Evolutionary conservation across 441 rosid genomes (phyloP).

Genomic region (Isatis lusitanica): DNA sequence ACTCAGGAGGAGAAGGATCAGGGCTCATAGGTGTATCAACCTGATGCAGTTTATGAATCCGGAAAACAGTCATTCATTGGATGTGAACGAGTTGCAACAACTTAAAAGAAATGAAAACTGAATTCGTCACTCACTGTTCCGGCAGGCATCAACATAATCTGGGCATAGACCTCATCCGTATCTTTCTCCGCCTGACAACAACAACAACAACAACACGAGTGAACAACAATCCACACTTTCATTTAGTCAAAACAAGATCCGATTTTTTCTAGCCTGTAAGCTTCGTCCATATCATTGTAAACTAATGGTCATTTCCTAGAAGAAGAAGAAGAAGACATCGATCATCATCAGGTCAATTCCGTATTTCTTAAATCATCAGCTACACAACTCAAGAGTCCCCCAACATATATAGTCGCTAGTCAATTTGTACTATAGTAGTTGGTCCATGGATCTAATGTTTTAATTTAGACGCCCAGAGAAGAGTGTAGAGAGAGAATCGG

Average conservation of each 20-base stretch:
- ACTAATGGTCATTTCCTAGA: background rate
- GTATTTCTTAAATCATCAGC: background rate
- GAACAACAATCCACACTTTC: background rate
- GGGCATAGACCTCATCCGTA: constrained; percentile 79
- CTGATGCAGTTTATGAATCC: constrained; percentile 34
- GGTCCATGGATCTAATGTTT: too few relatives aligned
- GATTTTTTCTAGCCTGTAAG: background rate
- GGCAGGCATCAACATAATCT: constrained; percentile 60
- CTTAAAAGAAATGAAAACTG: background rate
- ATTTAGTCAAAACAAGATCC: background rate
- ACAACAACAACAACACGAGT: constrained; percentile 28
- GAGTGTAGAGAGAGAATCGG: too few relatives aligned
- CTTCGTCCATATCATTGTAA: too few relatives aligned
- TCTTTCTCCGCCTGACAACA: constrained; percentile 67
- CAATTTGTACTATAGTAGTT: background rate
- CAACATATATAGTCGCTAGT: background rate
- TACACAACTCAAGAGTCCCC: background rate
- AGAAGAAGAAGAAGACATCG: background rate
- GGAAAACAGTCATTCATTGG: background rate
- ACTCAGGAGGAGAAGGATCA: constrained; percentile 44
- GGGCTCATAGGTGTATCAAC: constrained; percentile 45
- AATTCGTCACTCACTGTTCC: constrained; percentile 41
- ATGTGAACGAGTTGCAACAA: background rate
- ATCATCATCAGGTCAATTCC: background rate
- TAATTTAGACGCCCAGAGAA: too few relatives aligned